Evolutionary conservation across 2,329 filamentous ascomycete genomes (phyloP), one percentile per base, ranked within the genome.

Genomic region (Cylindrodendrum hubeiense): DNA sequence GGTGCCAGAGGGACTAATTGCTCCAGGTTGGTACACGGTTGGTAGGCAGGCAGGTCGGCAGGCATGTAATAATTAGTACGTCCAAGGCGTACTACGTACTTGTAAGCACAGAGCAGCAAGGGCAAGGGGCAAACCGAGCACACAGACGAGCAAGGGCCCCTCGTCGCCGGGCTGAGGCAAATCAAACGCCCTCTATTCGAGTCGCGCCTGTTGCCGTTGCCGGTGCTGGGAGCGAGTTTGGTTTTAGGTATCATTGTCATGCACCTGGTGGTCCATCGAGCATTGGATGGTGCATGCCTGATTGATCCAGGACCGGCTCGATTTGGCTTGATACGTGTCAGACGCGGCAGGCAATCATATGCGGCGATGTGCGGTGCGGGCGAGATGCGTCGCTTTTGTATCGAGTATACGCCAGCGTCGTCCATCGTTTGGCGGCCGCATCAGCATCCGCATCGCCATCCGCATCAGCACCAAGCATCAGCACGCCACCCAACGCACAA

Each of bases 81-180:
- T n/a, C n/a, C n/a, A n/a, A n/a, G n/a, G n/a, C n/a, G n/a, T n/a
- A n/a, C n/a, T n/a, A n/a, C n/a, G n/a, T n/a, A n/a, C n/a, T n/a
- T n/a, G n/a, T n/a, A n/a, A n/a, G n/a, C n/a, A 30, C 28, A 30
- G 28, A 30, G 28, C 12, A 30, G 28, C 28, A 67, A 56, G 64
- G 60, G 33, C 37, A 65, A 60, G 49, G 53, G 65, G 53, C 64
- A 65, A 49, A 67, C 15, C 64, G 49, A 58, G 12, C 8, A 30
- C 28, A 12, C 6, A 30, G 28, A 30, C 28, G 28, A 30, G 28
- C 28, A 30, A 30, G 28, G 28, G 28, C 12, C 28, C 28, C 28
- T 30, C 28, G 37, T 39, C n/a, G 37, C 37, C 15, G 8, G 37
- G 37, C 15, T n/a, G 37, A 39, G n/a, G 37, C 37, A 39, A 39